Conservation (phyloP, 1,284 basidiomycete genomes). For the Paramarasmius palmivorus region DNA sequence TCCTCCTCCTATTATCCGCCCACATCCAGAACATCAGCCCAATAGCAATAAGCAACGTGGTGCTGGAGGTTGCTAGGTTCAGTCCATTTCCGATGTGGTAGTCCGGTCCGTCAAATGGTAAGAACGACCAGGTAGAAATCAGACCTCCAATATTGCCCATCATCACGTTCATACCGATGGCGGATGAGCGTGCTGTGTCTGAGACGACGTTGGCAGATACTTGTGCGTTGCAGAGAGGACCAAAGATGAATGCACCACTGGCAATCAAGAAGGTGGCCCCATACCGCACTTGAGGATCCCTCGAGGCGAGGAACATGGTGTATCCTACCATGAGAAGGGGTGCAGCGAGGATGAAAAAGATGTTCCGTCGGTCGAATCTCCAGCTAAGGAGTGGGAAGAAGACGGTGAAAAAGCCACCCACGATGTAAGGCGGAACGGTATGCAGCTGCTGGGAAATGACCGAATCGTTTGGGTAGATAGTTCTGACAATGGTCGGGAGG, state of each 20-base stretch:
- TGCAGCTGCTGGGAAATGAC: background rate
- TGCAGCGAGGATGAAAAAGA: background rate
- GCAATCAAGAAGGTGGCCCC: background rate
- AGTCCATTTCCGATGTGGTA: background rate
- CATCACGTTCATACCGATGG: background rate
- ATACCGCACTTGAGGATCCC: background rate
- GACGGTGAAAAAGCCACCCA: background rate
- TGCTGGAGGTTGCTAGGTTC: background rate
- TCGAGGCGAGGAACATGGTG: background rate
- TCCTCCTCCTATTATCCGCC: background rate
- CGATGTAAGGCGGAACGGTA: constrained; percentile 1
- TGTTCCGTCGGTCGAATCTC: background rate
- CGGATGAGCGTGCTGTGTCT: background rate
- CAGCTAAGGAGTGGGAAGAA: background rate
- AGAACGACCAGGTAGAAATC: background rate
- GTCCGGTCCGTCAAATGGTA: background rate
- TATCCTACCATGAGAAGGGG: background rate
- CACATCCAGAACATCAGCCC: background rate
- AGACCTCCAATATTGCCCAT: background rate
- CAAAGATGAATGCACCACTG: background rate
- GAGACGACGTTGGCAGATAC: background rate
- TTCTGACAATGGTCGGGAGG: background rate
- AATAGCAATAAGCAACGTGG: background rate
- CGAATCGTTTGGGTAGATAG: background rate
- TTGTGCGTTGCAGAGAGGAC: background rate